These are phyloP conservation scores for Chloromonas sp. DNA, from an alignment of 163 green algal species.

Conservation along the genomic window DNA sequence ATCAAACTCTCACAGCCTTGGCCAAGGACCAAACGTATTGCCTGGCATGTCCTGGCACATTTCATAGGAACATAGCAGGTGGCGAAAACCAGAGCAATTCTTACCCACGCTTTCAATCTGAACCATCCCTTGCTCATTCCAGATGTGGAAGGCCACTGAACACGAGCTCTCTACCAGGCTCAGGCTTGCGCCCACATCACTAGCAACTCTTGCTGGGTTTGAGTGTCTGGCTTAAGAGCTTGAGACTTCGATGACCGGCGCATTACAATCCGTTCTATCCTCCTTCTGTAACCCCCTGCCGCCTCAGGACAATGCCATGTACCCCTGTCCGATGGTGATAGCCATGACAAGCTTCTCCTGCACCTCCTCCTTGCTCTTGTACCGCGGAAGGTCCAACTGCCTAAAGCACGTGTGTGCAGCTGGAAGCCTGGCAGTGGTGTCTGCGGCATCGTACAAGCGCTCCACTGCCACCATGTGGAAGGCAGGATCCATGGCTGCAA, in stretches of 20 bases:
- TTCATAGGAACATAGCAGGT: no score
- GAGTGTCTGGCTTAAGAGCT: no score
- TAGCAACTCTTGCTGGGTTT: background rate
- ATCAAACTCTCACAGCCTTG: no score
- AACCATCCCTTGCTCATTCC: no score
- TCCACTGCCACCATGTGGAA: constrained; percentile 59
- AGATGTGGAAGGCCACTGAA: no score
- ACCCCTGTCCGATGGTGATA: constrained; percentile 69
- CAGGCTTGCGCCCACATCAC: background rate
- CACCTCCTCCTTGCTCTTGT: constrained; percentile 80
- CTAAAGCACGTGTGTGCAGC: constrained; percentile 97
- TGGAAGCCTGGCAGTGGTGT: constrained; percentile 73
- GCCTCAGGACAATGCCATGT: constrained; percentile 48
- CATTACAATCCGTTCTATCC: no score
- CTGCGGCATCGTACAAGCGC: constrained; percentile 51
- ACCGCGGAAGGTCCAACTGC: constrained; percentile 93
- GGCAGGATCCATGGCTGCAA: constrained; percentile 48
- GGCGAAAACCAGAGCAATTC: no score
- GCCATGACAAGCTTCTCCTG: constrained; percentile 82
- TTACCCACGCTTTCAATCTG: no score
- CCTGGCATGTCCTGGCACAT: no score
- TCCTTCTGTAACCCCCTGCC: background rate
- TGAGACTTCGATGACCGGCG: no score
- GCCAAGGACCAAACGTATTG: no score
- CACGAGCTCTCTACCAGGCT: no score